A percentile compares a stretch with the other conserved stretches of the same genome.
Conservation (phyloP, 148 eudicot species). For the Pharnaceum exiguum region DNA sequence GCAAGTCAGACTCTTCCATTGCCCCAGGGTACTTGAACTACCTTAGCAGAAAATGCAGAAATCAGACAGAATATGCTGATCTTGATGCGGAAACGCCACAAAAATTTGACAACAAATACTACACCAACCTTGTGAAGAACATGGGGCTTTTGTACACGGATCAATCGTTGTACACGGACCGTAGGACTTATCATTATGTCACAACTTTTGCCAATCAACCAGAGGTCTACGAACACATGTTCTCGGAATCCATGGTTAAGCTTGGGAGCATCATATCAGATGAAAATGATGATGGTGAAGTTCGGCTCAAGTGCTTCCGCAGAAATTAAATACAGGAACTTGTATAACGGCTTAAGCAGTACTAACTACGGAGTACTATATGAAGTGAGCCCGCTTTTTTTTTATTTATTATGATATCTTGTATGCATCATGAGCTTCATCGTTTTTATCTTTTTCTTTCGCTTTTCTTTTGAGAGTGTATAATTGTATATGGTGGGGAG, state of each 20-base stretch:
- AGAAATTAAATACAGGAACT: too few relatives aligned
- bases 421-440: too few relatives aligned
- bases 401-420: too few relatives aligned
- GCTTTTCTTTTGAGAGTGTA: too few relatives aligned
- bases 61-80: constrained; percentile 35
- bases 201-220: constrained; percentile 36
- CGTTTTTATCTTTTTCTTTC: too few relatives aligned
- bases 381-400: too few relatives aligned
- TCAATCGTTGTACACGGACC: constrained; percentile 50
- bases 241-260: constrained; percentile 68
- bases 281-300: constrained; percentile 45
- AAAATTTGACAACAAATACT: constrained; percentile 51
- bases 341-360: too few relatives aligned
- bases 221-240: constrained; percentile 28
- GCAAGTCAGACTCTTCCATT: constrained; percentile 50
- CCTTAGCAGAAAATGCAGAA: constrained; percentile 64
- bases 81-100: constrained; percentile 57
- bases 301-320: constrained; percentile 46
- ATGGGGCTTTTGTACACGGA: constrained; percentile 69
- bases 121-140: constrained; percentile 45
- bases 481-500: too few relatives aligned
- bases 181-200: constrained; percentile 47
- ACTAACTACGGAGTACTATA: too few relatives aligned
- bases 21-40: constrained; percentile 44
- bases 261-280: constrained; percentile 51